Base-by-base conservation (phyloP, 805 yeast genomes). In the Clavispora santaluciae region DNA sequence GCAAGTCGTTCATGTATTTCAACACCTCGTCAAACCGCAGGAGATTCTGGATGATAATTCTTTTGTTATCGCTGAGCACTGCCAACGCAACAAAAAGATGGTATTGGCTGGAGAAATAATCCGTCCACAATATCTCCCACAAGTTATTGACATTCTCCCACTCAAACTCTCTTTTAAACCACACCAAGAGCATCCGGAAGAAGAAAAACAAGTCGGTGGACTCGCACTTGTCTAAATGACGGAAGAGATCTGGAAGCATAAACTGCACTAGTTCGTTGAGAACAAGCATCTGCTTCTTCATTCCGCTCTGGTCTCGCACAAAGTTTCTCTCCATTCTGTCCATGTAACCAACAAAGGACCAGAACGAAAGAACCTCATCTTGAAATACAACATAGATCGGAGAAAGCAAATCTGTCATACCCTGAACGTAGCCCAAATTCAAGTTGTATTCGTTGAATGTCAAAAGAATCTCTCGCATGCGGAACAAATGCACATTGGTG, bases 121-220 rank as follows among this genome's bases (percentile, higher is more conserved):
- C 91, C 0, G 98, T 91, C 81, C 93, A 87, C 35, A 93, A 68
- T 3, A 85, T 80, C 56, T 91, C 99, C 98, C 98, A 91, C n/a
- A 91, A 70, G 22, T 76, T 68, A 56, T 85, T 65, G 1, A 87
- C 85, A 40, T 86, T 86, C 36, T 76, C 77, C 76, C 91, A 86
- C 21, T 73, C 75, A 48, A 93, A 83, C 56, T 93, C 99, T 37
- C 99, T 77, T 60, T 93, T 93, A 59, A 77, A 93, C 96, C 96
- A 90, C 2, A 93, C 97, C 29, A 93, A 68, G 12, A 93, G 66
- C 98, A 93, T 91, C 45, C 98, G 71, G 70, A 93, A 93, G 54
- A 90, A 89, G 71, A 93, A 93, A 58, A 93, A 93, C 46, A 93
- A 72, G 57, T 93, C 90, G 22, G 82, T 85, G 3, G 96, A 83